These are phyloP conservation scores for Curvularia eragrostidis DNA, from an alignment of 2,329 filamentous ascomycete genomes.

Conservation along the genomic window DNA sequence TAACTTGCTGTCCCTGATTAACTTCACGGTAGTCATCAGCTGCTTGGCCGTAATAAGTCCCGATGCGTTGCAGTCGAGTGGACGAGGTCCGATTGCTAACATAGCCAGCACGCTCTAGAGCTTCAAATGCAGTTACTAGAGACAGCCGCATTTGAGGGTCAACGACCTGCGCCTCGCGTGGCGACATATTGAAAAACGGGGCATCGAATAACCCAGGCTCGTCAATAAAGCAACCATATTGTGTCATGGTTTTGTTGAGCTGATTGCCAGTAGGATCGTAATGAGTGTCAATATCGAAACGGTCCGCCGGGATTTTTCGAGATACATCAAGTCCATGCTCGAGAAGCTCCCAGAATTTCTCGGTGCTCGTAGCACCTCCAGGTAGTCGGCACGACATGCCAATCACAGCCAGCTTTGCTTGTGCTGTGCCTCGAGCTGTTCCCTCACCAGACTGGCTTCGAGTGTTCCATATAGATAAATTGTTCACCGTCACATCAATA, in stretches of 20 bases:
- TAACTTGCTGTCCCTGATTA: conserved; percentile 53
- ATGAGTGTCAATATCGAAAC: conserved; percentile 76
- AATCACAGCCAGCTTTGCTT: conserved; percentile 77
- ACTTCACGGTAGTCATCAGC: conserved; percentile 80
- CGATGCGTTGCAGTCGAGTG: conserved; percentile 68
- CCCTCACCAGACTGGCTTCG: not conserved
- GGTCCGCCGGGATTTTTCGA: conserved; percentile 69
- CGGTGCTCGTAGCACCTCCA: conserved; percentile 68
- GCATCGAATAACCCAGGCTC: conserved; percentile 79
- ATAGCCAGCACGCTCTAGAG: conserved; percentile 80
- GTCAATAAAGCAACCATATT: conserved; percentile 77
- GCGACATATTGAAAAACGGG: conserved; percentile 88
- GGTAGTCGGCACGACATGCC: conserved; percentile 82
- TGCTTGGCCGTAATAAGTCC: conserved; percentile 76
- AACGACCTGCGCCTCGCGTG: conserved; percentile 78
- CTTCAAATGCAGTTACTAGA: conserved; percentile 78
- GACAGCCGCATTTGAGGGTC: conserved; percentile 82
- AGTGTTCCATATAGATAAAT: not conserved
- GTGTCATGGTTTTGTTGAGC: conserved; percentile 78
- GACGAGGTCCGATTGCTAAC: conserved; percentile 74
- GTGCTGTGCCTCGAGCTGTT: not conserved
- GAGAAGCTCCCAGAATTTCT: conserved; percentile 77
- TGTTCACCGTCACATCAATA: not conserved
- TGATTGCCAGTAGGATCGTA: conserved; percentile 73
- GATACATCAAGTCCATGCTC: conserved; percentile 78